Base-by-base conservation (phyloP, 139 green algal species). In the Deuterostichococcus epilithicus region DNA sequence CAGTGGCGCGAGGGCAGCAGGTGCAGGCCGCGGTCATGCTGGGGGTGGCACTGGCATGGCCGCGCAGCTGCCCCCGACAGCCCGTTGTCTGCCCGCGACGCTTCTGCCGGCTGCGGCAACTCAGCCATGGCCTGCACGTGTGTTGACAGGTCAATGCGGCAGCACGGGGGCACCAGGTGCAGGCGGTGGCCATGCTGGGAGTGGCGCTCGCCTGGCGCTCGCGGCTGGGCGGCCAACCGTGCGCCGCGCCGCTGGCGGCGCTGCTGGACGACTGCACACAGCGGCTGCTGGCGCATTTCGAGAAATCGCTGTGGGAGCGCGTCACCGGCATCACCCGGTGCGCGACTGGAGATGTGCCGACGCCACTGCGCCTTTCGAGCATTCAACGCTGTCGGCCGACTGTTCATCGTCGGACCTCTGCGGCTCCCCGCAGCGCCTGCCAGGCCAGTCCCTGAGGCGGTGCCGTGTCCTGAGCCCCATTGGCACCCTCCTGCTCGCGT, bases 171-270 rank as follows among this genome's bases (percentile, higher is more conserved):
- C 71, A 82, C 13, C 35, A 70, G 33, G 66, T 83, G 68, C 68
- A 81, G 47, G 59, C 39, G 38, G 69, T 88, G 45, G 77, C 84
- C 66, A 87, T 88, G 82, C 77, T 87, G 70, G 72, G 59, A 1
- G 33, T 36, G 22, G 73, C 67, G 3, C 78, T 88, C 36, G 30
- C 5, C 1, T 87, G 82, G 82, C 65, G 30, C n/a, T 39, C 69
- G 25, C 65, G 70, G 1, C 65, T 85, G 32, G 77, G 37, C 35
- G 45, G 4, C 1, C 33, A 68, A n/a, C 34, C 70, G 22, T 42
- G 35, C 8, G 77, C 52, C 1, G 28, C 47, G 1, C 59, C 72
- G 28, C 59, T 87, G 71, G 28, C 36, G 5, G 39, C 25, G n/a
- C 67, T 85, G 35, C 75, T 88, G 39, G 37, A 60, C 4, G 69